Percentiles rank a stretch among this genome's conserved stretches.
These are phyloP conservation scores for Epichloe sibirici DNA, from an alignment of 2,329 filamentous ascomycete species.

Conservation along the genomic window DNA sequence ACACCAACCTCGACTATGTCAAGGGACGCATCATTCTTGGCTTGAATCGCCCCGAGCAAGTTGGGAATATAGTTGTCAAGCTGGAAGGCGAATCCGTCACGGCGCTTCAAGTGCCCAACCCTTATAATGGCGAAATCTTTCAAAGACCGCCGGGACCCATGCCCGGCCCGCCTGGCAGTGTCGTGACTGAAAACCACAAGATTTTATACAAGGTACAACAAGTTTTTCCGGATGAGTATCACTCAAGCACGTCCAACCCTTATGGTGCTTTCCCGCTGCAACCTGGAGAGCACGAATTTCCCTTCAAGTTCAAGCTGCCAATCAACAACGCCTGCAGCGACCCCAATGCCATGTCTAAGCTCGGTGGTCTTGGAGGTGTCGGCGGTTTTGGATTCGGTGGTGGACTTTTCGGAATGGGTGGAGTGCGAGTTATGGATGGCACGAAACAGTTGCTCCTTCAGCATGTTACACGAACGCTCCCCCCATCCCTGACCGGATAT, in stretches of 20 bases:
- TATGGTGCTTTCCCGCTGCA: constrained; percentile 46
- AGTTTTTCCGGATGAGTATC: constrained; percentile 53
- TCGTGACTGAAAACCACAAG: constrained; percentile 51
- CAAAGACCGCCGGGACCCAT: constrained; percentile 13
- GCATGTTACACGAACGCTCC: constrained; percentile 78
- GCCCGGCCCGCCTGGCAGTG: constrained; percentile 26
- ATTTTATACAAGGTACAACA: constrained; percentile 63
- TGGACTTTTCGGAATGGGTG: constrained; percentile 35
- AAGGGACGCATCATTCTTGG: constrained; percentile 46
- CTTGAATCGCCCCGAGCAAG: constrained; percentile 53
- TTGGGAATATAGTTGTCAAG: constrained; percentile 68
- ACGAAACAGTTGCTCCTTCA: constrained; percentile 46
- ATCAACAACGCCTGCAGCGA: constrained; percentile 64
- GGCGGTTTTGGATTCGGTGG: constrained; percentile 36
- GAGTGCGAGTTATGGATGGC: constrained; percentile 51
- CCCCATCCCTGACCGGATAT: constrained; percentile 79
- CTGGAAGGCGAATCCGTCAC: constrained; percentile 70
- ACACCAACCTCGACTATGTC: constrained; percentile 69
- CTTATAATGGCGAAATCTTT: constrained; percentile 31
- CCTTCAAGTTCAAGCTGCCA: constrained; percentile 65
- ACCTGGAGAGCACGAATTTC: constrained; percentile 61
- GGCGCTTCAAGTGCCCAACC: constrained; percentile 40
- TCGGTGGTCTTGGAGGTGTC: constrained; percentile 39
- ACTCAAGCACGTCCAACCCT: constrained; percentile 25
- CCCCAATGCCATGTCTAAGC: constrained; percentile 37